Conservation (phyloP, 306 rosid species). For the Trifolium dubium region DNA sequence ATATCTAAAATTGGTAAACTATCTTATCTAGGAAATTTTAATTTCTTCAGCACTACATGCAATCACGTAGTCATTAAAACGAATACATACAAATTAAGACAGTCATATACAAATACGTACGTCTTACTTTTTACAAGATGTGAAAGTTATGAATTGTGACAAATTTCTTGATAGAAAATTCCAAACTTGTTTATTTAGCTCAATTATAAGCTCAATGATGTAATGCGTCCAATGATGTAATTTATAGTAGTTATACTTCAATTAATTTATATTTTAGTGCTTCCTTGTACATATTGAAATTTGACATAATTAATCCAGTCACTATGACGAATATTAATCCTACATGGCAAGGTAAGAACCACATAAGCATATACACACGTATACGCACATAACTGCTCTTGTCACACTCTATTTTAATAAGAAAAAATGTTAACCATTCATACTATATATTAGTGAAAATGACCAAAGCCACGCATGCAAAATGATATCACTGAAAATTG, state of each 20-base stretch:
- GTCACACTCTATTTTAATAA: slow-evolving; percentile 11
- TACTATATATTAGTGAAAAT: neutral
- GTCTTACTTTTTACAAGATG: slow-evolving; percentile 2
- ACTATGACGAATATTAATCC: neutral
- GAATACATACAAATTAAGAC: neutral
- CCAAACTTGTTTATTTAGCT: slow-evolving; percentile 3
- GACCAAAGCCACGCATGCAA: slow-evolving; percentile 29
- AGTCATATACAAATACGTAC: neutral
- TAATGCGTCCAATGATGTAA: neutral
- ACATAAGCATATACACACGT: neutral
- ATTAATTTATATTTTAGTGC: slow-evolving; percentile 10
- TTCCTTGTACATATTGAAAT: neutral
- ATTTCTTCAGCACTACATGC: slow-evolving; percentile 38
- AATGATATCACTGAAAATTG: slow-evolving; percentile 4
- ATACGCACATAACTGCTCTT: neutral
- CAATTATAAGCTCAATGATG: neutral
- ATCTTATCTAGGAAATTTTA: slow-evolving; percentile 25
- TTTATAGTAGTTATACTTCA: neutral
- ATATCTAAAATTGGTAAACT: neutral
- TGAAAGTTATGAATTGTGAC: neutral
- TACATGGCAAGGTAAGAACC: slow-evolving; percentile 1
- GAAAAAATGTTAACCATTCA: neutral
- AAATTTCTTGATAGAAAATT: slow-evolving; percentile 1
- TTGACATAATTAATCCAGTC: slow-evolving; percentile 4
- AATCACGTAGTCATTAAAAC: slow-evolving; percentile 25